These are phyloP conservation scores for Xylaria intraflava DNA, from an alignment of 495 filamentous ascomycete genomes.

Conservation along the genomic window DNA sequence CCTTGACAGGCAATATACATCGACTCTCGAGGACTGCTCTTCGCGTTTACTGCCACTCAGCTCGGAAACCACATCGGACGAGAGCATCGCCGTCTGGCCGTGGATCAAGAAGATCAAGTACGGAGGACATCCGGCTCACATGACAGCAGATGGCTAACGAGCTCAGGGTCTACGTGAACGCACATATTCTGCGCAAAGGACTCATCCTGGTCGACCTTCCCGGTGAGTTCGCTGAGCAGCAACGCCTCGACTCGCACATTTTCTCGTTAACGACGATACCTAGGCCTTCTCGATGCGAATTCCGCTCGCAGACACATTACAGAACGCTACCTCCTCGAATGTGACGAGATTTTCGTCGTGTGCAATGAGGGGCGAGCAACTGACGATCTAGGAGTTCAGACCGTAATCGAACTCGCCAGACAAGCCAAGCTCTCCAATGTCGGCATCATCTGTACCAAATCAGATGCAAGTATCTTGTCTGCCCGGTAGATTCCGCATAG, in stretches of 20 bases:
- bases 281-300: conserved; percentile 34
- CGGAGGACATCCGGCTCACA: not conserved
- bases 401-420: conserved; percentile 29
- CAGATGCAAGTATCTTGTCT: conserved; percentile 24
- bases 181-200: conserved; percentile 32
- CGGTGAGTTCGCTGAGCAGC: conserved; percentile 10
- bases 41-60: conserved; percentile 22
- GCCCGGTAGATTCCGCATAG: not conserved
- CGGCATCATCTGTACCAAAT: conserved; percentile 34
- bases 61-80: conserved; percentile 16
- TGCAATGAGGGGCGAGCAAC: conserved; percentile 26
- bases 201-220: conserved; percentile 37
- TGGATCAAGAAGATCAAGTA: conserved; percentile 35
- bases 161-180: conserved; percentile 27
- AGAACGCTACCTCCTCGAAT: conserved; percentile 30
- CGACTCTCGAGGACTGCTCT: conserved; percentile 18
- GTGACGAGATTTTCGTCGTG: conserved; percentile 36
- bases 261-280: not conserved
- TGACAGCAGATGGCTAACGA: not conserved
- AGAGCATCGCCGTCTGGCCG: conserved; percentile 23
- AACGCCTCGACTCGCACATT: not conserved
- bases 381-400: conserved; percentile 26
- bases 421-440: conserved; percentile 29
- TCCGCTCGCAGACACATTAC: conserved; percentile 31
- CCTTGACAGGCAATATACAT: not conserved